These are phyloP conservation scores for Taxawa tesnikishii DNA, from an alignment of 2,329 filamentous ascomycete genomes.

Conservation along the genomic window DNA sequence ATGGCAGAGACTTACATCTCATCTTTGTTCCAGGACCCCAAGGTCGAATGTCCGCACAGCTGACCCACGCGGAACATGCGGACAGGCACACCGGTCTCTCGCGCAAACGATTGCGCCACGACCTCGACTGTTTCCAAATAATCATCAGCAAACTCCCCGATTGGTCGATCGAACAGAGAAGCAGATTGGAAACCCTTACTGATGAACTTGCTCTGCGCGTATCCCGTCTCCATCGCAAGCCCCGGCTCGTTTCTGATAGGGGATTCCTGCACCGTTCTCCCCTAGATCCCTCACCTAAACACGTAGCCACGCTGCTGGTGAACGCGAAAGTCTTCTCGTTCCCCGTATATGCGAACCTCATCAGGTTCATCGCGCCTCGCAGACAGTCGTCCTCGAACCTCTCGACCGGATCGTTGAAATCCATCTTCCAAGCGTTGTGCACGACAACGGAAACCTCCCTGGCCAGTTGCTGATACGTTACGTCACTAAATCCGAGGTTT, in stretches of 20 bases:
- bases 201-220: constrained; percentile 9
- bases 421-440: constrained; percentile 24
- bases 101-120: constrained; percentile 4
- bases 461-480: constrained; percentile 11
- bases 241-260: constrained; percentile 4
- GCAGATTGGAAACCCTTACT: too few relatives aligned
- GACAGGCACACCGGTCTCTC: not conserved
- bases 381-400: constrained; percentile 19
- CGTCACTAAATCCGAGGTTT: constrained; percentile 13
- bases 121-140: constrained; percentile 2
- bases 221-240: constrained; percentile 7
- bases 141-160: too few relatives aligned
- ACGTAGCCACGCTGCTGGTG: constrained; percentile 8
- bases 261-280: constrained; percentile 1
- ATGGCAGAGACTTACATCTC: constrained; percentile 4
- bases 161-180: too few relatives aligned
- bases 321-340: constrained; percentile 10
- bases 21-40: constrained; percentile 6
- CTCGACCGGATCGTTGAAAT: constrained; percentile 21
- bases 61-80: constrained; percentile 8
- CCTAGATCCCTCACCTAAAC: constrained; percentile 5
- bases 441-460: constrained; percentile 15
- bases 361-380: constrained; percentile 17
- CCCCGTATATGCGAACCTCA: constrained; percentile 15
- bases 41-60: constrained; percentile 7